phyloP scores from a whole-genome alignment of 1,139 yeast genomes.

The Kurtzmaniella natalensis region DNA sequence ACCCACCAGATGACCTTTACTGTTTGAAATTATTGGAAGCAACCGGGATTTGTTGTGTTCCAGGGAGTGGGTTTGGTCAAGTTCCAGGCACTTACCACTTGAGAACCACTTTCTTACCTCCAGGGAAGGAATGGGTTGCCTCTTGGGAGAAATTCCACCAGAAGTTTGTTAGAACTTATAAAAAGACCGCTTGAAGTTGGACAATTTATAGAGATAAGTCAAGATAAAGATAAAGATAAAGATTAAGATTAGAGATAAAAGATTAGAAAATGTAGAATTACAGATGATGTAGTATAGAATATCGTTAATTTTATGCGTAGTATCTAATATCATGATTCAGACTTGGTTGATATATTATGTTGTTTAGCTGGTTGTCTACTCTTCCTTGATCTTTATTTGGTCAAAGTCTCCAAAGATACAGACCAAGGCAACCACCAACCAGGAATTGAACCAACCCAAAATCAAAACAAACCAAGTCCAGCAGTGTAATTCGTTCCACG shows the following conservation, averaged over 20 bases:
- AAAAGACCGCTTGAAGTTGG: no score
- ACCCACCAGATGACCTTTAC: constrained; percentile 80
- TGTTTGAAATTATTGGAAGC: constrained; percentile 74
- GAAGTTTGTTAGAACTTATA: constrained; percentile 58
- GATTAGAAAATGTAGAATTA: no score
- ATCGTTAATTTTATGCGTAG: neutral
- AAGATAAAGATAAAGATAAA: no score
- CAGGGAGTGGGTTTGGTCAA: constrained; percentile 97
- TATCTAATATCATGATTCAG: no score
- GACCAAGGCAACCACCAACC: constrained; percentile 52
- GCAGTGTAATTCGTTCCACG: constrained; percentile 69
- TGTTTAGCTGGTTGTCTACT: no score
- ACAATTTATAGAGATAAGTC: no score
- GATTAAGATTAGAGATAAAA: no score
- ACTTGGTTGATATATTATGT: no score
- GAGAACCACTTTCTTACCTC: constrained; percentile 94
- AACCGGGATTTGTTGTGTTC: constrained; percentile 97
- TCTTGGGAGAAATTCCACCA: constrained; percentile 75
- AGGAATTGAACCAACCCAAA: constrained; percentile 79
- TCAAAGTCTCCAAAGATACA: constrained; percentile 28
- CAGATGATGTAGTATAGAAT: no score
- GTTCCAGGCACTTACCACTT: constrained; percentile 82
- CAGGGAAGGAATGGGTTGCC: constrained; percentile 85
- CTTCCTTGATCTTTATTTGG: constrained; percentile 2
- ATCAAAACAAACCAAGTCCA: constrained; percentile 85